A percentile compares a stretch with the other conserved stretches of the same genome.
Conservation (phyloP, 345 rosid genomes). For the Geranium rotundifolium region DNA sequence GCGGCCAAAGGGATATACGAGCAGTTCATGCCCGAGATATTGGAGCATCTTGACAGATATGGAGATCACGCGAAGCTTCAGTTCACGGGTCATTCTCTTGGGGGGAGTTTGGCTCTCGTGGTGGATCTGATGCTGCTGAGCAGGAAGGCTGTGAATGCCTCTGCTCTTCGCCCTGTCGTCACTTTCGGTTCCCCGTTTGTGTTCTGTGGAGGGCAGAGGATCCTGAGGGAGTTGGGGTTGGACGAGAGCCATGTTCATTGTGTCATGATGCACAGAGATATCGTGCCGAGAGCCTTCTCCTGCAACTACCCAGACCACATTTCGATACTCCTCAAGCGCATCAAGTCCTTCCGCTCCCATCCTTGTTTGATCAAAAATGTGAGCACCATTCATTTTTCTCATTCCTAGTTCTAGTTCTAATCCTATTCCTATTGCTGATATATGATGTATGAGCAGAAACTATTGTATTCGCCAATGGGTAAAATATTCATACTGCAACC, state of each 20-base stretch:
- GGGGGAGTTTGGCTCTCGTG: constrained; percentile 78
- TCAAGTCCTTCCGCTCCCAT: constrained; percentile 51
- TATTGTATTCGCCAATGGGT: constrained; percentile 69
- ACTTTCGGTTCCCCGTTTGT: constrained; percentile 87
- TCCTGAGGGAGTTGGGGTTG: constrained; percentile 53
- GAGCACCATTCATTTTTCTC: constrained; percentile 11
- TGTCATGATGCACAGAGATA: constrained; percentile 90
- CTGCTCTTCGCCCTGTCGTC: constrained; percentile 53
- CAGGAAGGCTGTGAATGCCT: constrained; percentile 41
- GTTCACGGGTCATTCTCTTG: constrained; percentile 89
- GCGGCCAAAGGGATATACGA: constrained; percentile 84
- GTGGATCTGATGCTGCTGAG: constrained; percentile 61
- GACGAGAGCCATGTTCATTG: constrained; percentile 58
- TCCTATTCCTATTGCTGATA: too few relatives aligned
- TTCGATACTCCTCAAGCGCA: constrained; percentile 57
- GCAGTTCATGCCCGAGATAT: constrained; percentile 67
- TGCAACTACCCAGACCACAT: constrained; percentile 87
- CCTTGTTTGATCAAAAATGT: constrained; percentile 71
- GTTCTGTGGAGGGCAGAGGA: constrained; percentile 69
- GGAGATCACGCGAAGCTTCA: constrained; percentile 72
- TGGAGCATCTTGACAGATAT: constrained; percentile 41
- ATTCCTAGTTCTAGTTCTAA: too few relatives aligned
- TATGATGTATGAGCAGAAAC: constrained; percentile 36
- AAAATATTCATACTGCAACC: constrained; percentile 81
- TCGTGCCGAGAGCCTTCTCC: constrained; percentile 92